These are phyloP conservation scores for Nematocida sp. DNA, from an alignment of 371 early-diverging fungal species.

Conservation along the genomic window DNA sequence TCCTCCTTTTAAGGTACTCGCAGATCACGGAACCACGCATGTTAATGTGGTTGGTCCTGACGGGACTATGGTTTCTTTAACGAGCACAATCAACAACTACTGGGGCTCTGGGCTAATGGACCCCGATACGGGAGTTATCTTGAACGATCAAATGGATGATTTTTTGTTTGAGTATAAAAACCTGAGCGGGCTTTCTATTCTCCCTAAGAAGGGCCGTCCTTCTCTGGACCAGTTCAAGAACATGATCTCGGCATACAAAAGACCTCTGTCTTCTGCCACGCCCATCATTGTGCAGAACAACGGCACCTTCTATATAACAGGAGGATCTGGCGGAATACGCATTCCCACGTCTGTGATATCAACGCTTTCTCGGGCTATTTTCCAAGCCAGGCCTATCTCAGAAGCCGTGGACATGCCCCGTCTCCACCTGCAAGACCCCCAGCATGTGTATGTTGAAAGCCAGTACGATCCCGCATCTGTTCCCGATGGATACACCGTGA, in stretches of 20 bases:
- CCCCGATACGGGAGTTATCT: slow-evolving; percentile 79
- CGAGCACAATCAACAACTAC: slow-evolving; percentile 76
- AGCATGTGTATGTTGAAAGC: slow-evolving; percentile 66
- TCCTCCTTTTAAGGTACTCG: slow-evolving; percentile 66
- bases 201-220: no score
- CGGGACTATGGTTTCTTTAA: slow-evolving; percentile 76
- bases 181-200: slow-evolving; percentile 69
- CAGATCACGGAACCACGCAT: slow-evolving; percentile 90
- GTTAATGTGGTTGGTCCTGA: slow-evolving; percentile 77
- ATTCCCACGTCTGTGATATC: slow-evolving; percentile 78
- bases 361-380: slow-evolving; percentile 69
- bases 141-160: slow-evolving; percentile 96
- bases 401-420: slow-evolving; percentile 74
- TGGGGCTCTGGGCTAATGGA: slow-evolving; percentile 89
- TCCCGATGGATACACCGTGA: slow-evolving; percentile 26
- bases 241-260: slow-evolving; percentile 74
- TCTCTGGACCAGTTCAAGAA: slow-evolving; percentile 72
- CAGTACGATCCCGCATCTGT: slow-evolving; percentile 14
- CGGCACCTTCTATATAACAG: slow-evolving; percentile 70
- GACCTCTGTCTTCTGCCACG: slow-evolving; percentile 79
- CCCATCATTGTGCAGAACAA: slow-evolving; percentile 76
- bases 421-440: slow-evolving; percentile 81
- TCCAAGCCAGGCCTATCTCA: slow-evolving; percentile 70
- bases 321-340: slow-evolving; percentile 84
- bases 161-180: slow-evolving; percentile 78